phyloP scores from a whole-genome alignment of 306 rosid species.

The Senna tora region DNA sequence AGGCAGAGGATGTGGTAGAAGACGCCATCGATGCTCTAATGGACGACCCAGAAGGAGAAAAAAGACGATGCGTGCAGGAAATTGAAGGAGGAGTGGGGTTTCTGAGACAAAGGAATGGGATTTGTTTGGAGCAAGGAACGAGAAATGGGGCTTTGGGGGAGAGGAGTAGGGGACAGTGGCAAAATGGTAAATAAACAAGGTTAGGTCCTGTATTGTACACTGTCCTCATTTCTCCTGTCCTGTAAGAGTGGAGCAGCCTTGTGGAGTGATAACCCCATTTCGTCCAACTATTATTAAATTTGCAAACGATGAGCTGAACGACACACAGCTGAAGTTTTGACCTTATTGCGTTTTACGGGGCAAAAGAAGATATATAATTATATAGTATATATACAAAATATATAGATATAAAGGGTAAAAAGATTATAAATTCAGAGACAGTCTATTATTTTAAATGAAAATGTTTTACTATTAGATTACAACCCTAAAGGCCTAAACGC shows the following conservation, averaged over 20 bases:
- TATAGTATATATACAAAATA: too few species aligned
- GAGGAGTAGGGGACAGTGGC: conserved; percentile 46
- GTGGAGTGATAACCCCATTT: not conserved
- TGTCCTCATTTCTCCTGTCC: conserved; percentile 47
- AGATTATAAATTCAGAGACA: too few species aligned
- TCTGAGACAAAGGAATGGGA: conserved; percentile 32
- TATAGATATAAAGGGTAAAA: too few species aligned
- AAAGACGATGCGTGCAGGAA: conserved; percentile 32
- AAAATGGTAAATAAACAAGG: conserved; percentile 48
- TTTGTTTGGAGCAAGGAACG: conserved; percentile 23
- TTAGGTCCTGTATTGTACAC: conserved; percentile 19
- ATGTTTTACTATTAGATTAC: too few species aligned
- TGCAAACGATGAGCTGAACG: too few species aligned
- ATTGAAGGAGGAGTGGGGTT: conserved; percentile 17
- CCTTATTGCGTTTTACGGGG: too few species aligned
- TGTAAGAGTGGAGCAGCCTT: not conserved
- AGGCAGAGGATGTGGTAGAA: conserved; percentile 43
- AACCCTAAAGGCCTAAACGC: too few species aligned
- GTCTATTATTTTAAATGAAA: too few species aligned
- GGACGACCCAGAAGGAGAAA: conserved; percentile 41
- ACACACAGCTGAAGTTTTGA: too few species aligned
- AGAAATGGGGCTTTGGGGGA: conserved; percentile 30
- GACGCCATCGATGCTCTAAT: conserved; percentile 64
- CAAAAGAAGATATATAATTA: too few species aligned
- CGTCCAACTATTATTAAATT: too few species aligned